Base-by-base conservation (phyloP, 2,329 filamentous ascomycete genomes). In the Trichoderma sp. region DNA sequence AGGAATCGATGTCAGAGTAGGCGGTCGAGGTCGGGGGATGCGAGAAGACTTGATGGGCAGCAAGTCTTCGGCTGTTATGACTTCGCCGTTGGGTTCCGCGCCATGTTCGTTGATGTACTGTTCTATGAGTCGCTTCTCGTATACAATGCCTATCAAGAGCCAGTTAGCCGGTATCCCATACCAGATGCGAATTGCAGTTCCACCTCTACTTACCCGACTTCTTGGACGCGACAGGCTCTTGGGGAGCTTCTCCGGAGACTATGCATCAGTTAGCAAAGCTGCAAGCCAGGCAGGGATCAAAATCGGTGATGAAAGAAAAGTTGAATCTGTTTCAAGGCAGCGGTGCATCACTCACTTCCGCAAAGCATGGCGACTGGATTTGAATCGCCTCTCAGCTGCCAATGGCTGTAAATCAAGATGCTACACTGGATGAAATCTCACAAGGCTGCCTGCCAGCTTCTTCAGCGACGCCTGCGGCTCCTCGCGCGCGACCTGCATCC, bases 231-330 rank as follows among this genome's bases (percentile, higher is more conserved):
- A 98, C 95, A 68, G 96, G 94, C 82, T 94, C 91, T 83, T 97
- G 92, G 73, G 96, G 95, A 83, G 93, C 91, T 87, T 97, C 95
- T 83, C 96, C 96, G 72, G 96, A 99, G 81, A 99, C 95, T 97
- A 77, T 71, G 55, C 59, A 33, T 43, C 31, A 13, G 71, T 74
- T 71, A 71, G 75, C 72, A 58, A n/a, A 72, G 63, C 19, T 57
- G 35, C 33, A 56, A 6, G 13, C n/a, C 52, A 43, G 7, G 8
- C 24, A n/a, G 6, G 8, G 33, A 35, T 13, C 14, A 8, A 27
- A 27, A 16, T 13, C 16, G 2, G 40, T 4, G 29, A 14, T 27
- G 33, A 21, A 27, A n/a, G 4, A 16, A 21, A 33, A 0, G 4
- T 11, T 3, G 8, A 21, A 5, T 8, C 19, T 5, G 19, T 4